Evolutionary conservation across 108 stramenopile genomes (phyloP), one percentile per base, ranked within the genome.

Genomic region (Skeletonema potamos): DNA sequence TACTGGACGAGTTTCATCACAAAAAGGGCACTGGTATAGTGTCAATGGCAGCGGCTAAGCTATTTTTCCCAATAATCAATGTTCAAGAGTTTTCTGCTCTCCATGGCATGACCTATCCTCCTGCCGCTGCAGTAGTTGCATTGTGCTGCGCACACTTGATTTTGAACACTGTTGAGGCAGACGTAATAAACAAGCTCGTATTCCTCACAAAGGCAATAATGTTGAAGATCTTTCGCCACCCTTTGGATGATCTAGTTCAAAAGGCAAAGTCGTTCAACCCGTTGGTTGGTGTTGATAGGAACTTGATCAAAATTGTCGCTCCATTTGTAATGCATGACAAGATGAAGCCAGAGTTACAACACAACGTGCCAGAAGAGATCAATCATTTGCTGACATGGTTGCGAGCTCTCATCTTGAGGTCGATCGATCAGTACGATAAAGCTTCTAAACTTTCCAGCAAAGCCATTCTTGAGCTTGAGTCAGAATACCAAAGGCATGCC

Each of bases 261-360:
- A 66, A 54, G 37, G 51, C 59, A 13, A 32, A 29, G 17, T 46
- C 58, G 6, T 74, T 34, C 59, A 66, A 74, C 48, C 73, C 73
- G 32, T 59, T 74, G 11, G 44, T 54, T 22, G 29, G 54, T 8
- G 24, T 65, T 32, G 73, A 74, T 27, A 26, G 8, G 15, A 74
- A 59, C 20, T 33, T 51, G 43, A 34, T 66, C 5, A 66, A 46
- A 20, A 65, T 74, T 2, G 43, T 74, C 1, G 46, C 66, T 62
- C 73, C 73, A 9, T 74, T 66, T 30, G 46, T 74, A 44, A 74
- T 74, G 73, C 64, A 66, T 29, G 30, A 66, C 7, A 61, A 59
- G 22, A 32, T 74, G 64, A 33, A 61, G 30, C 39, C 44, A 36
- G 62, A 72, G 37, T 27, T 18, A 1, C 60, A 61, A 27, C 26